Percentiles rank a stretch among this genome's conserved stretches.
Conservation (phyloP, 2,329 filamentous ascomycete species). For the Rutstroemia sp. region DNA sequence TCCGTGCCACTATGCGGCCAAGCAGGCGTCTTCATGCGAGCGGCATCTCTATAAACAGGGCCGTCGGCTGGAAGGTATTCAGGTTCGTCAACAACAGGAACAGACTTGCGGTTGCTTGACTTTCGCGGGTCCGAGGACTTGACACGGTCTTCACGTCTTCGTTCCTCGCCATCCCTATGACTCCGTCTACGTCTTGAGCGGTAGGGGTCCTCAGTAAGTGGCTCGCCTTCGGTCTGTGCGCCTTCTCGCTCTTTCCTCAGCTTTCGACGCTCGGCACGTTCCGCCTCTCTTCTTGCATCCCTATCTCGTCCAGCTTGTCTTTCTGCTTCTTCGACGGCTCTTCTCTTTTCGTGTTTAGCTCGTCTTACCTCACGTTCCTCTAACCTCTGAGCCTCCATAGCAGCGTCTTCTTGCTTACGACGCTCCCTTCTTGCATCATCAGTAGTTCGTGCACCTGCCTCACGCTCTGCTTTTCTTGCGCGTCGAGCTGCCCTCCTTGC, state of each 20-base stretch:
- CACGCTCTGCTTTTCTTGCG: slow-evolving; percentile 46
- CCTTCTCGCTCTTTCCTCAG: slow-evolving; percentile 35
- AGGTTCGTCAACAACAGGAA: slow-evolving; percentile 34
- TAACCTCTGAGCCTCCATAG: slow-evolving; percentile 44
- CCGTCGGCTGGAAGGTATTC: slow-evolving; percentile 25
- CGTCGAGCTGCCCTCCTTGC: slow-evolving; percentile 56
- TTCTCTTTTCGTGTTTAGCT: slow-evolving; percentile 41
- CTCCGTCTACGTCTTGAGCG: slow-evolving; percentile 43
- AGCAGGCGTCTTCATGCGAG: slow-evolving; percentile 29
- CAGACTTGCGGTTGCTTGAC: slow-evolving; percentile 36
- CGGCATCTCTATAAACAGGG: slow-evolving; percentile 23
- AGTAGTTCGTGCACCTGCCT: slow-evolving; percentile 41
- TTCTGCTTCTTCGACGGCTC: slow-evolving; percentile 38
- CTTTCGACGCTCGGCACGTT: slow-evolving; percentile 43
- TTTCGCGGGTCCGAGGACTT: slow-evolving; percentile 30
- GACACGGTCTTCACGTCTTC: slow-evolving; percentile 46
- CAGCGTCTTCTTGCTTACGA: slow-evolving; percentile 48
- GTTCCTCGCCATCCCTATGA: slow-evolving; percentile 44
- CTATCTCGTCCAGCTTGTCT: slow-evolving; percentile 24
- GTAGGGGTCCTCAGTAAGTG: slow-evolving; percentile 32
- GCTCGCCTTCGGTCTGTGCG: slow-evolving; percentile 38
- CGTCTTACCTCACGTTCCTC: slow-evolving; percentile 54
- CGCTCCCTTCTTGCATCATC: slow-evolving; percentile 47
- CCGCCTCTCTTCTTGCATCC: slow-evolving; percentile 31
- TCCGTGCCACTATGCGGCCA: slow-evolving; percentile 60